Evolutionary conservation across 768 basidiomycete species (phyloP).

Genomic region (Leccinum imitatum): DNA sequence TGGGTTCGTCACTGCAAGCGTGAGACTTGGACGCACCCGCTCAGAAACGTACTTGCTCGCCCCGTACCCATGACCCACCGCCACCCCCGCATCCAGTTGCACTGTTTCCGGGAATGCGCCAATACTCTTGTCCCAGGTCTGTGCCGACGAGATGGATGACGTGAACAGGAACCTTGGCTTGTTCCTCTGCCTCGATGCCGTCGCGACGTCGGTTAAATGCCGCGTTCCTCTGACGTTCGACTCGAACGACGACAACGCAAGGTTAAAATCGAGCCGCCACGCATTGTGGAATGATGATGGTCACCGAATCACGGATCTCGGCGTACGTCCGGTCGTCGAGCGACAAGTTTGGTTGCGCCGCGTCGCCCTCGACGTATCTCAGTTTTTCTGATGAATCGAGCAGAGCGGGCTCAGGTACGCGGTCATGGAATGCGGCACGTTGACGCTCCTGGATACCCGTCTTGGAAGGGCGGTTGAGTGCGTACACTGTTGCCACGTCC

Average conservation of each 20-base stretch:
- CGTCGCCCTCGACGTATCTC: constrained; percentile 31
- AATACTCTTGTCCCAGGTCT: constrained; percentile 13
- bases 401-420: constrained; percentile 26
- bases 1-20: not conserved
- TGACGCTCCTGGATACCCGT: constrained; percentile 21
- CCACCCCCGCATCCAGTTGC: constrained; percentile 24
- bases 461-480: constrained; percentile 28
- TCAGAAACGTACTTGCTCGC: constrained; percentile 33
- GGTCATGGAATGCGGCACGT: constrained; percentile 20
- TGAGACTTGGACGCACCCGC: constrained; percentile 10
- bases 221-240: constrained; percentile 46
- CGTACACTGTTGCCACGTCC: constrained; percentile 31
- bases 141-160: constrained; percentile 35
- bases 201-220: constrained; percentile 22
- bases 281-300: constrained; percentile 43
- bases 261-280: constrained; percentile 53
- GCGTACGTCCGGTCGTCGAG: constrained; percentile 22
- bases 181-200: constrained; percentile 23
- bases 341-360: constrained; percentile 20
- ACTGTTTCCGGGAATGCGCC: constrained; percentile 35
- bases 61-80: constrained; percentile 38
- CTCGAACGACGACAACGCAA: constrained; percentile 51
- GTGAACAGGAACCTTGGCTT: constrained; percentile 42
- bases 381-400: constrained; percentile 26
- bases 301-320: constrained; percentile 32